Conservation (phyloP, 768 basidiomycete genomes). For the Collybia sp. region DNA sequence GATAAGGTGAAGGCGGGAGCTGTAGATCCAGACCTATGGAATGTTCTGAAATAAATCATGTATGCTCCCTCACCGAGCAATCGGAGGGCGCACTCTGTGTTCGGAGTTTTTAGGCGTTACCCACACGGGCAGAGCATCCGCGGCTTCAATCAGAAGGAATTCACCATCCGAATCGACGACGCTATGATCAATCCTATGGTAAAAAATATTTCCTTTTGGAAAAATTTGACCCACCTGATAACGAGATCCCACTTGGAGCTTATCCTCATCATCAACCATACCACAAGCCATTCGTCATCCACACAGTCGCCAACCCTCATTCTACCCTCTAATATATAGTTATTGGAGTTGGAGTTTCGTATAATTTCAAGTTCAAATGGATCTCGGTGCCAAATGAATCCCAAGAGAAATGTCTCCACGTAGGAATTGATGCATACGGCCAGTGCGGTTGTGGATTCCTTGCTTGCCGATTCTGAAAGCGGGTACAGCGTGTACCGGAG, state of each 20-base stretch:
- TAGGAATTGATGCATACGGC: constrained; percentile 62
- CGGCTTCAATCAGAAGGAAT: constrained; percentile 94
- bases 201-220: constrained; percentile 1
- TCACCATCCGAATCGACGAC: constrained; percentile 92
- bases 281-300: constrained; percentile 97
- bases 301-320: constrained; percentile 94
- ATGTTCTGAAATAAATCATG: constrained; percentile 21
- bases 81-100: constrained; percentile 74
- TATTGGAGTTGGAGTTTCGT: constrained; percentile 29
- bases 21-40: constrained; percentile 86
- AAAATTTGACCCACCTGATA: constrained; percentile 53
- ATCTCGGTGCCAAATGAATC: constrained; percentile 83
- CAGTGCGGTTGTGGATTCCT: constrained; percentile 55
- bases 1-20: constrained; percentile 79
- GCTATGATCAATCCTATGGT: constrained; percentile 25
- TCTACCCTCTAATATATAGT: constrained; percentile 70
- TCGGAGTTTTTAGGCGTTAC: constrained; percentile 86
- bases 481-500: constrained; percentile 76
- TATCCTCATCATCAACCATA: constrained; percentile 83
- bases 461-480: constrained; percentile 46
- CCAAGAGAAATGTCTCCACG: constrained; percentile 48
- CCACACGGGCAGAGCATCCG: constrained; percentile 85
- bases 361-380: constrained; percentile 73
- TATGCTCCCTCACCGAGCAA: constrained; percentile 26
- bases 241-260: constrained; percentile 76